A percentile compares a stretch with the other conserved stretches of the same genome.
phyloP scores from a whole-genome alignment of 345 rosid genomes.

The Eucalyptus polyanthemos region DNA sequence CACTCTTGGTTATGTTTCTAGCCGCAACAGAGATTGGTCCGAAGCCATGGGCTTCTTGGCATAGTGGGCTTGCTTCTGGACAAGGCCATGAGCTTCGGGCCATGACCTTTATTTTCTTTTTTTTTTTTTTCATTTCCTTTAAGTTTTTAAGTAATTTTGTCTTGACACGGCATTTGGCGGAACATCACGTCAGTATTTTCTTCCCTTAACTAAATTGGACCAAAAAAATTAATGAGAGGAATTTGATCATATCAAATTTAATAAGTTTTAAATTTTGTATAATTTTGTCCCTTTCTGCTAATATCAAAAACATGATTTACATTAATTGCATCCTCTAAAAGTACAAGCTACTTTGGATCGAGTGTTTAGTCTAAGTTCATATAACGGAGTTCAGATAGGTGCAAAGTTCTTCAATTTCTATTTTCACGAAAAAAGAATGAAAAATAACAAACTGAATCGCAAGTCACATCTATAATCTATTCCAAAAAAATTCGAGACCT shows the following conservation, averaged over 20 bases:
- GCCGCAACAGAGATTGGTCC: background rate
- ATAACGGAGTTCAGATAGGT: rapidly evolving
- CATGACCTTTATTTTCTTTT: background rate
- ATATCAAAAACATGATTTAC: background rate
- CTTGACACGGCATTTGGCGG: background rate
- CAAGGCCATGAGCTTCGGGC: too few relatives aligned
- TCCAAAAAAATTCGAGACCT: rapidly evolving
- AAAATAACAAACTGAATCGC: rapidly evolving
- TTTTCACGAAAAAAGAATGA: rapidly evolving
- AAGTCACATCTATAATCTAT: background rate
- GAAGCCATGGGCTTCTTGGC: background rate
- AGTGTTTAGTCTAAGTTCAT: rapidly evolving
- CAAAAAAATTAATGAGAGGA: rapidly evolving
- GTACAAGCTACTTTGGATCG: rapidly evolving
- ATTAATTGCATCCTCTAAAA: background rate
- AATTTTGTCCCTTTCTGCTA: rapidly evolving
- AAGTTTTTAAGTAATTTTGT: rapidly evolving
- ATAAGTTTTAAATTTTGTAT: rapidly evolving
- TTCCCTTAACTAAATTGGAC: background rate
- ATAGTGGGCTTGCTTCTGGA: background rate
- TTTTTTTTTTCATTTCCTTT: background rate
- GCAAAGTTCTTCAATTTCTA: rapidly evolving
- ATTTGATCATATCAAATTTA: rapidly evolving
- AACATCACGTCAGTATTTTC: background rate
- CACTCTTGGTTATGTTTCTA: background rate